Evolutionary conservation across 2,329 filamentous ascomycete genomes (phyloP).

Genomic region (Rhynchosporium agropyri): DNA sequence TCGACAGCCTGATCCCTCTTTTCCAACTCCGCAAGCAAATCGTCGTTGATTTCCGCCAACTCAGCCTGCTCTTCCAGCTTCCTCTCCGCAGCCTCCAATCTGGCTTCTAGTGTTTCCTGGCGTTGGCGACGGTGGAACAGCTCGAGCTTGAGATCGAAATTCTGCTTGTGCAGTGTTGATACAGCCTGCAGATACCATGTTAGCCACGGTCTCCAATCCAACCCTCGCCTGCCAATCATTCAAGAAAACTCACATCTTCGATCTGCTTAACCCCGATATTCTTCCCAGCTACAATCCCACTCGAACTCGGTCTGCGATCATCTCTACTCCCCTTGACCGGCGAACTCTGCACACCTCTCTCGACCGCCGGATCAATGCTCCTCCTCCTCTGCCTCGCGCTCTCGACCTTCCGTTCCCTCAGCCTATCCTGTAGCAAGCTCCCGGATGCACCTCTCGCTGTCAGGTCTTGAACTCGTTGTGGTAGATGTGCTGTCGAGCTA

Average conservation of each 20-base stretch:
- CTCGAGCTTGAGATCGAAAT: constrained; percentile 76
- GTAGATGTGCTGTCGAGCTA: constrained; percentile 27
- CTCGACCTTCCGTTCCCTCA: constrained; percentile 42
- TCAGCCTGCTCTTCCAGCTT: constrained; percentile 48
- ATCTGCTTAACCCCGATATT: constrained; percentile 67
- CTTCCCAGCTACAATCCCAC: constrained; percentile 44
- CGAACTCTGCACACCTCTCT: constrained; percentile 39
- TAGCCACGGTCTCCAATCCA: constrained; percentile 15
- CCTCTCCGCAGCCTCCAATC: constrained; percentile 55
- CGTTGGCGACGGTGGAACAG: constrained; percentile 69
- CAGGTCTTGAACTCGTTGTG: constrained; percentile 15
- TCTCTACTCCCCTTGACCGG: constrained; percentile 32
- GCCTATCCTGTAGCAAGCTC: constrained; percentile 41
- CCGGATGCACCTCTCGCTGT: constrained; percentile 20
- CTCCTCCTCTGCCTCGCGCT: constrained; percentile 33
- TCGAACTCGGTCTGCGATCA: constrained; percentile 40
- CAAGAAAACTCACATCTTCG: constrained; percentile 56
- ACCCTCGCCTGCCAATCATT: background rate
- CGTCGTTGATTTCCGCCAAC: constrained; percentile 59
- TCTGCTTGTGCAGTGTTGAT: constrained; percentile 72
- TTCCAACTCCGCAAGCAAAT: constrained; percentile 62
- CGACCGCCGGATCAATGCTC: constrained; percentile 32
- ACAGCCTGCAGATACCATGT: constrained; percentile 52
- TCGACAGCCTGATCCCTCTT: constrained; percentile 71
- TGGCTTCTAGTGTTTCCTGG: constrained; percentile 60